Percentiles rank a stretch among this genome's conserved stretches.
phyloP scores from a whole-genome alignment of 2,329 filamentous ascomycete genomes.

The Daldinia sp. region DNA sequence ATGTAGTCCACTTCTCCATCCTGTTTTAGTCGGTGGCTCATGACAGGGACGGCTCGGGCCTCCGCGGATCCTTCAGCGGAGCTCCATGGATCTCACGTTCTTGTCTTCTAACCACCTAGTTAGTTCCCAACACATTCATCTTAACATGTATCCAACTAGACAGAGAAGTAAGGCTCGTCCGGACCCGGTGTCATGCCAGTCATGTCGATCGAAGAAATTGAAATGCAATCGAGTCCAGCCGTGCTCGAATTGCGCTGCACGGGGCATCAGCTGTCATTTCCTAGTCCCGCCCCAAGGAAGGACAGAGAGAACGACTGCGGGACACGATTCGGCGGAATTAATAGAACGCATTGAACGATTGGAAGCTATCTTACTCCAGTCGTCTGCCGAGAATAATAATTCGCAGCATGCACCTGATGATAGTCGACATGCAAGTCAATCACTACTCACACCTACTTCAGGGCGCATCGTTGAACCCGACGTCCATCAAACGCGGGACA shows the following conservation, averaged over 20 bases:
- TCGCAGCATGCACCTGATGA: not conserved
- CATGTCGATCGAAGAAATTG: slow-evolving; percentile 42
- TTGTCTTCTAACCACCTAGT: slow-evolving; percentile 8
- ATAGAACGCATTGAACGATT: not conserved
- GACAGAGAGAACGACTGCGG: not conserved
- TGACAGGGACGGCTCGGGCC: slow-evolving; percentile 2
- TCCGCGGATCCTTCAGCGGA: slow-evolving; percentile 31
- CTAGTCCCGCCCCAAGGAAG: slow-evolving; percentile 31
- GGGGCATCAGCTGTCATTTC: slow-evolving; percentile 36
- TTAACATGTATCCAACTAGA: not conserved
- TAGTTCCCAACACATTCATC: not conserved
- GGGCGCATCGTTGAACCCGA: not conserved
- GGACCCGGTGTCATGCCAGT: slow-evolving; percentile 42
- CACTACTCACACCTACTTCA: not conserved
- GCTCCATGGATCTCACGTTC: slow-evolving; percentile 17
- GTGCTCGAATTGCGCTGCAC: slow-evolving; percentile 42
- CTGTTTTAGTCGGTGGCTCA: slow-evolving; percentile 3
- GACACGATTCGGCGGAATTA: not conserved
- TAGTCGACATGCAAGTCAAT: not conserved
- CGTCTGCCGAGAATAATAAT: not conserved
- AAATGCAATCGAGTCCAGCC: slow-evolving; percentile 41
- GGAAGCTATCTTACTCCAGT: not conserved
- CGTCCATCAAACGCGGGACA: slow-evolving; percentile 1
- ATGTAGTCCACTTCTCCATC: not conserved
- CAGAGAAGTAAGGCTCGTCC: slow-evolving; percentile 22